A percentile compares a stretch with the other conserved stretches of the same genome.
These are phyloP conservation scores for Chaetomidium leptoderma DNA, from an alignment of 495 filamentous ascomycete species.

Conservation along the genomic window DNA sequence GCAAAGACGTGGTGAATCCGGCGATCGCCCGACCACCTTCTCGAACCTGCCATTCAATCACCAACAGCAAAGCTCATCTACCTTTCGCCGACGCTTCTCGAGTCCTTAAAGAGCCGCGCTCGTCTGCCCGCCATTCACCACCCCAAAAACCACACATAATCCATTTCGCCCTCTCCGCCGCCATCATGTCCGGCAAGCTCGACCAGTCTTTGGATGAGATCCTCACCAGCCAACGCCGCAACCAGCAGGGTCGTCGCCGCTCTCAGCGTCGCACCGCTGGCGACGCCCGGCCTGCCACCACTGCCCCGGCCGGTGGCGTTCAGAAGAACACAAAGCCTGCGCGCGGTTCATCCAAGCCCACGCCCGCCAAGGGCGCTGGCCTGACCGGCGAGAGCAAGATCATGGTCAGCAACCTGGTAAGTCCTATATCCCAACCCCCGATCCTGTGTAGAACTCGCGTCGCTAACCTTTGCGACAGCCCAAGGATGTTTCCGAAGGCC, in stretches of 20 bases:
- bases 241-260: conserved; percentile 51
- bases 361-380: conserved; percentile 55
- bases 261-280: conserved; percentile 49
- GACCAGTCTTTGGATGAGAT: conserved; percentile 96
- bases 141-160: conserved; percentile 12
- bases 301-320: conserved; percentile 78
- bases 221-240: conserved; percentile 65
- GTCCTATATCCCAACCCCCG: conserved; percentile 34
- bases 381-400: conserved; percentile 80
- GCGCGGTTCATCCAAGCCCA: conserved; percentile 58
- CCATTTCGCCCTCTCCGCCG: conserved; percentile 13
- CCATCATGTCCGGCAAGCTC: conserved; percentile 85
- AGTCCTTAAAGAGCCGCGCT: neutral
- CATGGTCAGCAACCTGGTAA: conserved; percentile 94
- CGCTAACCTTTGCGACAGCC: conserved; percentile 65
- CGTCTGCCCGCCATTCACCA: conserved; percentile 1
- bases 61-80: conserved; percentile 7
- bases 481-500: conserved; percentile 84
- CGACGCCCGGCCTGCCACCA: conserved; percentile 45
- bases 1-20: neutral
- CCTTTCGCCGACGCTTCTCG: conserved; percentile 7
- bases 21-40: conserved; percentile 7
- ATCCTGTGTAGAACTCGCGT: neutral
- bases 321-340: conserved; percentile 68
- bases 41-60: conserved; percentile 12